Evolutionary conservation across 1,139 yeast species (phyloP).

Genomic region (Hyphopichia wangnamkhiaoensis): DNA sequence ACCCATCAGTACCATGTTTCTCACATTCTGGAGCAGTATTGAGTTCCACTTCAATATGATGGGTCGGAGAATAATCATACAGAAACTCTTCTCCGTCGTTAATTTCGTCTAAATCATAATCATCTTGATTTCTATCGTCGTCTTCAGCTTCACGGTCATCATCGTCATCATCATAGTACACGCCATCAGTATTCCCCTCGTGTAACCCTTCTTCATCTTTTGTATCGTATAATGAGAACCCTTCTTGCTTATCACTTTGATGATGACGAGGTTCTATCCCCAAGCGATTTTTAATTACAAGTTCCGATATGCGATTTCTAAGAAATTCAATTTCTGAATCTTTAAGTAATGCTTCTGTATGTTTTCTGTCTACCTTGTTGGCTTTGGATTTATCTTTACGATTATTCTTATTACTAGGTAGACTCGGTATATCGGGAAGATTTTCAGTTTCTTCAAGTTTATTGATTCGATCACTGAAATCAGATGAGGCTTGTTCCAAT

Average conservation of each 20-base stretch:
- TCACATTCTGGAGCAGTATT: slow-evolving; percentile 35
- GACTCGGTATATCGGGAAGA: slow-evolving; percentile 1
- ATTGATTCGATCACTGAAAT: slow-evolving; percentile 6
- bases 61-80: slow-evolving; percentile 32
- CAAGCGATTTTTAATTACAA: slow-evolving; percentile 2
- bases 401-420: slow-evolving; percentile 4
- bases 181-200: slow-evolving; percentile 27
- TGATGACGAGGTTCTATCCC: slow-evolving; percentile 4
- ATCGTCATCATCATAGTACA: slow-evolving; percentile 17
- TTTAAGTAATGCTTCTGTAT: slow-evolving; percentile 21
- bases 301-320: slow-evolving; percentile 27
- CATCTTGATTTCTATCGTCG: slow-evolving; percentile 27
- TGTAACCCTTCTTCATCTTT: slow-evolving; percentile 44
- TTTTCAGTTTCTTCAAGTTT: slow-evolving; percentile 5
- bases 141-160: slow-evolving; percentile 11
- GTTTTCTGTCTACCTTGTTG: slow-evolving; percentile 1
- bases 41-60: slow-evolving; percentile 46
- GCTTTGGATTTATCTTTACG: background rate
- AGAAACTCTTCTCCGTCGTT: slow-evolving; percentile 24
- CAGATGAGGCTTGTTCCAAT: slow-evolving; percentile 20
- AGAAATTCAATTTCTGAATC: slow-evolving; percentile 36
- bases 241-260: slow-evolving; percentile 22
- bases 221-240: slow-evolving; percentile 43
- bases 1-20: slow-evolving; percentile 30
- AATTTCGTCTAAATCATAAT: slow-evolving; percentile 41